Evolutionary conservation across 1,284 basidiomycete genomes (phyloP).

Genomic region (Moesziomyces sp.): DNA sequence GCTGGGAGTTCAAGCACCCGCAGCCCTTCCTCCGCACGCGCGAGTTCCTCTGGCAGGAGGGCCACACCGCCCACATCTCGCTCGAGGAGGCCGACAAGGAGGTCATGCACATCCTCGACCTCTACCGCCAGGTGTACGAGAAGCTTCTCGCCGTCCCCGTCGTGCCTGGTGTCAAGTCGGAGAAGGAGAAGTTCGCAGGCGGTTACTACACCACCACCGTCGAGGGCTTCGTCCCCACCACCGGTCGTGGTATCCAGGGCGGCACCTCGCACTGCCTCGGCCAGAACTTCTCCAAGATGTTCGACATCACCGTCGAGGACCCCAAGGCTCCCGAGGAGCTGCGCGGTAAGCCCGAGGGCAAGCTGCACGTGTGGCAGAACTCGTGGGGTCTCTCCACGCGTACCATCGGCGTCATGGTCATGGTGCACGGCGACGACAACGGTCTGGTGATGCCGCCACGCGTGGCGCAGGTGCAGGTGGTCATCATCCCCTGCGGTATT

Average conservation of each 20-base stretch:
- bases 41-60: constrained; percentile 99
- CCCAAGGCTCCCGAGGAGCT: constrained; percentile 63
- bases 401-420: constrained; percentile 97
- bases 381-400: constrained; percentile 98
- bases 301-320: constrained; percentile 96
- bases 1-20: constrained; percentile 99
- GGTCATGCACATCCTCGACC: constrained; percentile 91
- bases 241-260: constrained; percentile 96
- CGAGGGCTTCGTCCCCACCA: constrained; percentile 96
- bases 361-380: constrained; percentile 96
- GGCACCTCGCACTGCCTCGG: constrained; percentile 98
- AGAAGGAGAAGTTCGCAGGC: constrained; percentile 99
- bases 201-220: constrained; percentile 98
- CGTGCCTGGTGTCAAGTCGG: constrained; percentile 94
- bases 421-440: constrained; percentile 98
- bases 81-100: constrained; percentile 89
- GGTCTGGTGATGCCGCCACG: constrained; percentile 94
- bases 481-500: constrained; percentile 92
- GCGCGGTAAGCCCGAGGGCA: constrained; percentile 62
- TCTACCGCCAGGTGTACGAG: constrained; percentile 96
- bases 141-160: constrained; percentile 97
- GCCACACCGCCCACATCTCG: constrained; percentile 93
- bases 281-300: constrained; percentile 99
- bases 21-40: constrained; percentile 97
- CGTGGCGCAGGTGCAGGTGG: constrained; percentile 90